These are phyloP conservation scores for Coemansia sp. DNA, from an alignment of 192 early-diverging fungal species.

Conservation along the genomic window DNA sequence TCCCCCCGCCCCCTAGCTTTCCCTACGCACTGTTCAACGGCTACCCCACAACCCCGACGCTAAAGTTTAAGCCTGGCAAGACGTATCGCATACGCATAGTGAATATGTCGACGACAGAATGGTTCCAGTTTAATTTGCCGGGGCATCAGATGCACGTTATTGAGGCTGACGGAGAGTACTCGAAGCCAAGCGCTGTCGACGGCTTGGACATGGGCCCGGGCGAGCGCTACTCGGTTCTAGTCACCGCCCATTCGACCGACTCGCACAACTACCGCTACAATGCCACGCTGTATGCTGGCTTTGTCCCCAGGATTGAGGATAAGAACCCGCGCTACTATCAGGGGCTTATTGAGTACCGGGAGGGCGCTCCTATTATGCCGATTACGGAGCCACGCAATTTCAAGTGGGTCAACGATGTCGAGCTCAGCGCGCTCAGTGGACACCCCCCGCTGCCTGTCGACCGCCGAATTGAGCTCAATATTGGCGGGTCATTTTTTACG, in stretches of 20 bases:
- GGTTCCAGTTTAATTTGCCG: slow-evolving; percentile 70
- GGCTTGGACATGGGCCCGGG: slow-evolving; percentile 62
- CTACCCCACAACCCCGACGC: slow-evolving; percentile 16
- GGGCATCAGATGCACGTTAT: slow-evolving; percentile 72
- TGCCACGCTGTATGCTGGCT: slow-evolving; percentile 64
- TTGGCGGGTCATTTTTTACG: slow-evolving; percentile 56
- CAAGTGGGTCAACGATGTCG: slow-evolving; percentile 18
- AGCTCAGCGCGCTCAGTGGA: slow-evolving; percentile 2
- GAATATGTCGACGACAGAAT: slow-evolving; percentile 66
- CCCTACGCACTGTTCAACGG: slow-evolving; percentile 36
- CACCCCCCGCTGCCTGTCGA: slow-evolving; percentile 24
- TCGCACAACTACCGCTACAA: slow-evolving; percentile 63
- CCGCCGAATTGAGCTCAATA: slow-evolving; percentile 10
- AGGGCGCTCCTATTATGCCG: slow-evolving; percentile 1
- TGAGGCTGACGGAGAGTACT: slow-evolving; percentile 70
- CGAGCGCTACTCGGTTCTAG: slow-evolving; percentile 75
- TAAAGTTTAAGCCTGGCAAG: slow-evolving; percentile 64
- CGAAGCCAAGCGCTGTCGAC: slow-evolving; percentile 51
- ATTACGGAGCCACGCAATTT: background rate
- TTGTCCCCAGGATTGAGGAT: slow-evolving; percentile 56
- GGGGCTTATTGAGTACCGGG: slow-evolving; percentile 14
- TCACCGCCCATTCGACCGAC: slow-evolving; percentile 57
- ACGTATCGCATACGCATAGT: slow-evolving; percentile 76
- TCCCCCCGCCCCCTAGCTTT: slow-evolving; percentile 61
- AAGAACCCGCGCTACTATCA: slow-evolving; percentile 41